A percentile compares a stretch with the other conserved stretches of the same genome.
Evolutionary conservation across 495 filamentous ascomycete species (phyloP).

Genomic region (Talaromyces thailandensis): DNA sequence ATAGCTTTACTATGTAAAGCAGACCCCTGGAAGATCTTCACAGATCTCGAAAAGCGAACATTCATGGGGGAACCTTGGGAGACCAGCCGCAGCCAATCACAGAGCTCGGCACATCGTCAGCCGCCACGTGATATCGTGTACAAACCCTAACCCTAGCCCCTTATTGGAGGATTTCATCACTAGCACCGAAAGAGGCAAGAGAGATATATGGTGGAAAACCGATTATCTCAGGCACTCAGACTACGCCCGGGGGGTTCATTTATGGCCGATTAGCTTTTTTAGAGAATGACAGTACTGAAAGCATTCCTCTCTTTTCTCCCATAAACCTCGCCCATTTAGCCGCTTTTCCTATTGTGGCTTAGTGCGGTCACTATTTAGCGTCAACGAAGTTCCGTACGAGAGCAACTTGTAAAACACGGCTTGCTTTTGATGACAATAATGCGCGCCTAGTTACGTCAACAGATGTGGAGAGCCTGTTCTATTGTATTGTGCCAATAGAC

Average conservation of each 20-base stretch:
- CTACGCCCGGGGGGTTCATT: too few relatives aligned
- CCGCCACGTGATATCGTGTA: background rate
- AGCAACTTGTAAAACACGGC: background rate
- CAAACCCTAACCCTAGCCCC: background rate
- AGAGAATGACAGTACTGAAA: background rate
- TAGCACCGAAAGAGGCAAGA: too few relatives aligned
- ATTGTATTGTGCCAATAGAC: background rate
- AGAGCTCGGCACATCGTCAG: background rate
- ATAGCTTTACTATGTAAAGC: background rate
- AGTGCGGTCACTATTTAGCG: background rate
- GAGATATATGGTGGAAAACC: too few relatives aligned
- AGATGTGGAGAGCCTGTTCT: background rate
- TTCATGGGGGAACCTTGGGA: background rate
- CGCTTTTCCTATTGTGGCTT: background rate
- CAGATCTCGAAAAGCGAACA: background rate
- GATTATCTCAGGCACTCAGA: too few relatives aligned
- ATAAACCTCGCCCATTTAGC: background rate
- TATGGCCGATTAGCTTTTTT: too few relatives aligned
- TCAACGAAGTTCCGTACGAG: background rate
- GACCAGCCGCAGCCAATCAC: background rate
- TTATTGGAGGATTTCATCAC: background rate
- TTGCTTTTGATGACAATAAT: background rate
- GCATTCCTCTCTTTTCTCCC: background rate
- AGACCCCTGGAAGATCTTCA: background rate
- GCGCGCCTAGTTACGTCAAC: background rate